Percentiles rank a stretch among this genome's conserved stretches.
Evolutionary conservation across 495 filamentous ascomycete species (phyloP).

Genomic region (Talaromyces borbonicus): DNA sequence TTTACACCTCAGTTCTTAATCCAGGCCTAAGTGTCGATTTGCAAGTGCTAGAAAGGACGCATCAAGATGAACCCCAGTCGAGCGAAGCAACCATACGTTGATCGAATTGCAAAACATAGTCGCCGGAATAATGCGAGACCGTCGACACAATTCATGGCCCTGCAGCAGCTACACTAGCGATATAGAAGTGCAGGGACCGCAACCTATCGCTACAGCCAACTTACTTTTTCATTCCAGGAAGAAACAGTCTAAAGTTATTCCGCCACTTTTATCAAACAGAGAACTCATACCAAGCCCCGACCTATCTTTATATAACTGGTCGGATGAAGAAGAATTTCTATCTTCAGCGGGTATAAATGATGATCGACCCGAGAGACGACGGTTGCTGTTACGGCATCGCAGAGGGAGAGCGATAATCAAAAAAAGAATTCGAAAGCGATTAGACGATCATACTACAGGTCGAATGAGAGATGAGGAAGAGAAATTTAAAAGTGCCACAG

Average conservation of each 20-base stretch:
- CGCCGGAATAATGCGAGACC: background rate
- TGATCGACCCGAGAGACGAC: slow-evolving; percentile 12
- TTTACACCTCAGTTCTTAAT: no score
- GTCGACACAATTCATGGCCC: slow-evolving; percentile 9
- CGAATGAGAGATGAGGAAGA: background rate
- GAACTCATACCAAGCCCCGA: background rate
- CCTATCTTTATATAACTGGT: slow-evolving; percentile 1
- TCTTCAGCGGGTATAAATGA: slow-evolving; percentile 29
- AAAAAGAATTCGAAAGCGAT: background rate
- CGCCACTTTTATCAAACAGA: background rate
- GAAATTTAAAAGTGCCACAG: background rate
- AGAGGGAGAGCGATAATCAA: background rate
- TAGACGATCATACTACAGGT: background rate
- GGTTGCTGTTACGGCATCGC: slow-evolving; percentile 1
- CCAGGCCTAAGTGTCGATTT: no score
- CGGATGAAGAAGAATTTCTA: slow-evolving; percentile 18
- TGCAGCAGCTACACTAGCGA: background rate
- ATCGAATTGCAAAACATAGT: no score
- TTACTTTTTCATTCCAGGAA: background rate
- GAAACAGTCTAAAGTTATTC: background rate
- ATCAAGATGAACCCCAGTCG: no score
- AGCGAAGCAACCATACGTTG: no score
- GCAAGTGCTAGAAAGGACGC: no score
- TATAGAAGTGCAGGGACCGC: background rate
- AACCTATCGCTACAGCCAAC: background rate